Base-by-base conservation (phyloP, 441 rosid genomes). In the Monsonia emarginata region DNA sequence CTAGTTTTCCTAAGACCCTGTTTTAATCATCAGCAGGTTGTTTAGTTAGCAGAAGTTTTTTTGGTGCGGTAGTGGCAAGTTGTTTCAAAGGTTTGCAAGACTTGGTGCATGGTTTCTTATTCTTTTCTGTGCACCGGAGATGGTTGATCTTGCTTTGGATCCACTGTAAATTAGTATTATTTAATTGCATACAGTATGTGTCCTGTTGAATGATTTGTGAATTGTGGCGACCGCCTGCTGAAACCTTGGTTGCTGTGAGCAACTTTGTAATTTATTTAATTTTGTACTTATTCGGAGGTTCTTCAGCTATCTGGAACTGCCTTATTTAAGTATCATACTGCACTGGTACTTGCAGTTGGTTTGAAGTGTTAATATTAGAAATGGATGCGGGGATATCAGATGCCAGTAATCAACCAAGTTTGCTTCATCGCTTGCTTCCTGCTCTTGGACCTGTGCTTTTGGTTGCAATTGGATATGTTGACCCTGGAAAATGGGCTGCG, bases 401-500 rank as follows among this genome's bases (percentile, higher is more conserved):
- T n/a, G n/a, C n/a, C 65, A 19, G 62, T 68, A 78, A 77, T 72
- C 78, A 52, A 65, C 72, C 76, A 14, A 81, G 82, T 57, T 68
- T 80, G 68, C 73, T 83, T 66, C 77, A 72, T 66, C 85, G 80
- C 44, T 60, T 83, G 78, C 80, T 86, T 76, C 96, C 94, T 60
- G 80, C 80, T 44, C 42, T 85, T 67, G 79, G 87, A 61, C 96
- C 96, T 0, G 95, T 75, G 10, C 84, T 91, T 77, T 73, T 94
- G 75, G 78, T 94, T 74, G 79, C 97, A 54, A 66, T 89, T 5
- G 91, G 90, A 72, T 94, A 94, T 81, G 81, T 94, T 63, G 97
- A 94, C 82, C 99, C 99, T 63, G 96, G 96, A 65, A 94, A 91
- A 81, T 95, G 98, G 99, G 97, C 84, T 34, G 88, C 90, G 65